Conservation (phyloP, 176 grass and related monocot genomes). For the Triticum urartu region DNA sequence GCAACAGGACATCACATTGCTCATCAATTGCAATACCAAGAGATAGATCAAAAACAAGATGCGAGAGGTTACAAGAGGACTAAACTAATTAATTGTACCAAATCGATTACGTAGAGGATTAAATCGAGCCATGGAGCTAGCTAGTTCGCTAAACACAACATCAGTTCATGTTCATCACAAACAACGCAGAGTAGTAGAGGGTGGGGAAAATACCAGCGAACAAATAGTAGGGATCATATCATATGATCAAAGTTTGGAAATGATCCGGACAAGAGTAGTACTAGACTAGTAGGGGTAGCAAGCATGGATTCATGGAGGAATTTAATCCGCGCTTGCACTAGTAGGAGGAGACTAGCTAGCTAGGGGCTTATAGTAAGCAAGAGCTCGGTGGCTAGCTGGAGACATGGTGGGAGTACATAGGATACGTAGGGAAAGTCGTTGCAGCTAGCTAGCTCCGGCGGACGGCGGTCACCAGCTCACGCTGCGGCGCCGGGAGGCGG, state of each 20-base stretch:
- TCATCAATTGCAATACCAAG: neutral
- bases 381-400: neutral
- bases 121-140: neutral
- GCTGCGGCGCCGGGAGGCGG: slow-evolving; percentile 46
- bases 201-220: slow-evolving; percentile 20
- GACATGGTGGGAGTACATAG: neutral
- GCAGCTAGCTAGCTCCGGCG: neutral
- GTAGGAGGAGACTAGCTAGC: slow-evolving; percentile 15
- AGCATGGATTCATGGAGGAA: slow-evolving; percentile 1
- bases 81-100: neutral
- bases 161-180: slow-evolving; percentile 22
- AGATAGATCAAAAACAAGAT: neutral
- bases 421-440: neutral
- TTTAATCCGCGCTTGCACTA: slow-evolving; percentile 9
- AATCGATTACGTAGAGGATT: neutral
- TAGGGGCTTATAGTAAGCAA: neutral
- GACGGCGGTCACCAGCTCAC: neutral
- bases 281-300: neutral
- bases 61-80: neutral
- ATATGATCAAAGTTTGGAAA: slow-evolving; percentile 20
- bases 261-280: neutral
- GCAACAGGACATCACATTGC: neutral
- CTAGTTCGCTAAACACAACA: neutral
- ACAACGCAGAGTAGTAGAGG: neutral
- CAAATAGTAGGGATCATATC: slow-evolving; percentile 18